Conservation (phyloP, 345 rosid species). For the Geranium rotundifolium region DNA sequence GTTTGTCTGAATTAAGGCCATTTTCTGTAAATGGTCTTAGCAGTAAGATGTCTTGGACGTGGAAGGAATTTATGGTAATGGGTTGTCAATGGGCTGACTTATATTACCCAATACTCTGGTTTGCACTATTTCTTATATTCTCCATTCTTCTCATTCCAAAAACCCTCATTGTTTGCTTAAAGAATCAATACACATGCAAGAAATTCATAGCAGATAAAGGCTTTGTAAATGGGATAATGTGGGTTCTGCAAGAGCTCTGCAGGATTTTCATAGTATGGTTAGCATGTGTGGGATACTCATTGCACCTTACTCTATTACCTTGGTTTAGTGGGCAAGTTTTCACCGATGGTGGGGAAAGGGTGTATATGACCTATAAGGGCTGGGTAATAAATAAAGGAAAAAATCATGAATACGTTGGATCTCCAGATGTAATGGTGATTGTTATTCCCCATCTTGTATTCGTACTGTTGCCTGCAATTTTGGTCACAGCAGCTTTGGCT, state of each 20-base stretch:
- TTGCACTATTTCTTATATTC: slow-evolving; percentile 28
- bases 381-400: slow-evolving; percentile 40
- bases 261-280: slow-evolving; percentile 52
- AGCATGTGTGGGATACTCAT: slow-evolving; percentile 46
- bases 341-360: slow-evolving; percentile 31
- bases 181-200: slow-evolving; percentile 45
- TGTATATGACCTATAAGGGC: slow-evolving; percentile 80
- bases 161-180: slow-evolving; percentile 30
- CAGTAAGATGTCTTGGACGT: slow-evolving; percentile 64
- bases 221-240: slow-evolving; percentile 29
- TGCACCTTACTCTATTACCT: slow-evolving; percentile 61
- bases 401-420: slow-evolving; percentile 48
- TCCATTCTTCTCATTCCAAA: slow-evolving; percentile 50
- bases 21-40: slow-evolving; percentile 65
- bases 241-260: slow-evolving; percentile 71
- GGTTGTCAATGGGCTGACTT: slow-evolving; percentile 73
- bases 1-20: slow-evolving; percentile 55
- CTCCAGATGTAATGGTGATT: slow-evolving; percentile 73
- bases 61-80: slow-evolving; percentile 87
- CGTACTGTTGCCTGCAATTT: slow-evolving; percentile 52
- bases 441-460: slow-evolving; percentile 73
- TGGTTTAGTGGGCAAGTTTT: slow-evolving; percentile 71
- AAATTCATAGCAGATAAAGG: slow-evolving; percentile 36
- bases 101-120: slow-evolving; percentile 66
- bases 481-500: slow-evolving; percentile 41